Percentiles rank a stretch among this genome's conserved stretches.
These are phyloP conservation scores for Colletotrichum neosansevieriae DNA, from an alignment of 2,329 filamentous ascomycete species.

Conservation along the genomic window DNA sequence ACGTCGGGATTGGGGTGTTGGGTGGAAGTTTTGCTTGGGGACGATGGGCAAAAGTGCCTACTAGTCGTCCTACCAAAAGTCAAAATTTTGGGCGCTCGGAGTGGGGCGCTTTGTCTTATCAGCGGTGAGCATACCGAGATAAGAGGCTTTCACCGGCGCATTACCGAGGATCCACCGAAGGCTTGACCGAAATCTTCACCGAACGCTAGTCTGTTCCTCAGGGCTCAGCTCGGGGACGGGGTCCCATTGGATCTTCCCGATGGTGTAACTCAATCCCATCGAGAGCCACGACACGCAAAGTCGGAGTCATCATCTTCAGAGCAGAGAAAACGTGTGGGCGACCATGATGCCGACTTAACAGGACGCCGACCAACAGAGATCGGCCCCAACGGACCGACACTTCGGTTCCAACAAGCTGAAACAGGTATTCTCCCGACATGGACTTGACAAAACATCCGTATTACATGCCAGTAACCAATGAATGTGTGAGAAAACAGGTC, in stretches of 20 bases:
- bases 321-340: no score
- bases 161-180: not conserved
- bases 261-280: no score
- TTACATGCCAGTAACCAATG: no score
- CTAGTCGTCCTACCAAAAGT: constrained; percentile 2
- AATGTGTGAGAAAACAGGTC: no score
- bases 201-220: not conserved
- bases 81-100: constrained; percentile 33
- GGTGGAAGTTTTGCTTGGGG: not conserved
- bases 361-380: no score
- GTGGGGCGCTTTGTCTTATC: constrained; percentile 31
- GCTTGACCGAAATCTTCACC: not conserved
- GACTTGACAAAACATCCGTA: no score
- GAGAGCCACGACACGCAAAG: no score
- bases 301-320: no score
- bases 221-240: not conserved
- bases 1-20: not conserved
- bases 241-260: not conserved
- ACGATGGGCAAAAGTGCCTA: constrained; percentile 21
- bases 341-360: no score
- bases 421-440: no score
- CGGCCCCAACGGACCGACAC: no score
- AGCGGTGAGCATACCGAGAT: constrained; percentile 2
- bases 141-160: not conserved
- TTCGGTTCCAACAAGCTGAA: no score